Evolutionary conservation across 257 asterid genomes (phyloP), one percentile per base, ranked within the genome.

Genomic region (Fraxinus americana): DNA sequence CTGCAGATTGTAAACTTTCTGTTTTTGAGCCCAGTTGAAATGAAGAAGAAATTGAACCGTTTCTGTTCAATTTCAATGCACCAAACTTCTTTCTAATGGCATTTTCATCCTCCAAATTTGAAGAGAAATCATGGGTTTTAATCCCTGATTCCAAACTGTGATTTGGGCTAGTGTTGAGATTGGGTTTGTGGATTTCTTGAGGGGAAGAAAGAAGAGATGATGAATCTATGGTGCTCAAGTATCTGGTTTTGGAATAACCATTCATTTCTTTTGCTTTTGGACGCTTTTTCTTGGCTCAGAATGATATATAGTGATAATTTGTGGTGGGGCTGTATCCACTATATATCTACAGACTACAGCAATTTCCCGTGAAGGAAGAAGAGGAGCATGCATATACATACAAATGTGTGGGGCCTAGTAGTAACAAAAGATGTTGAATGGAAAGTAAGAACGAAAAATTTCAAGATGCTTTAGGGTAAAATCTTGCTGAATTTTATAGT

Each of bases 171-270:
- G 29, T 32, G 17, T 69, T 77, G 30, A 72, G 70, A 77, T 67
- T 45, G 78, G 73, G 70, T 39, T 54, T 76, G 29, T 29, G 68
- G 59, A 66, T 57, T 57, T 57, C 35, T 61, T 29, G 32, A 8
- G 75, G 50, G 16, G 74, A 79, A 70, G 84, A 25, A 27, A 67
- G 71, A 77, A 78, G 81, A 78, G 78, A 82, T 54, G 86, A 80
- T 72, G 82, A 39, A 75, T 85, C 84, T 5, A 74, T 73, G 74
- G 86, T 73, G 52, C n/a, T 66, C 68, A 13, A 81, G 73, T 67
- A 75, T 13, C 65, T 82, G 80, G 83, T 77, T 82, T 81, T 87
- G 21, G 73, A 76, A 76, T 83, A 87, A 1, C 83, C 80, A 23
- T 70, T 70, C 85, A 84, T 84, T 74, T 81, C 23, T 72, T 10